Percentiles rank a stretch among this genome's conserved stretches.
These are phyloP conservation scores for Linum tenue DNA, from an alignment of 345 rosid species.

Conservation along the genomic window DNA sequence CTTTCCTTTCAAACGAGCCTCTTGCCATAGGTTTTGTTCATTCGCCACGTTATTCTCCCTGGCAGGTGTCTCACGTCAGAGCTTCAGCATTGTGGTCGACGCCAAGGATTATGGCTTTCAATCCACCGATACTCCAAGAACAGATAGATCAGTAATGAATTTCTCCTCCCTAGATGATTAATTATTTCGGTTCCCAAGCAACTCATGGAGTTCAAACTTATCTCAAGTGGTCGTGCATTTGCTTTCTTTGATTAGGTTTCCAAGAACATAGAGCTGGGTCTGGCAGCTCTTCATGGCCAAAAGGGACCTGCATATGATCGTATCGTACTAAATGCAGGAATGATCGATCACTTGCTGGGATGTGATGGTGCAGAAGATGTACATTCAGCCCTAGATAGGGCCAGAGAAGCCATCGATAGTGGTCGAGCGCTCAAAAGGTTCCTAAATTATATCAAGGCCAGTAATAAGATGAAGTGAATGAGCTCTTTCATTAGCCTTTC, in stretches of 20 bases:
- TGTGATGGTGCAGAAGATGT: slow-evolving; percentile 74
- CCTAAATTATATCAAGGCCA: slow-evolving; percentile 67
- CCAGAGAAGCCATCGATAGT: slow-evolving; percentile 85
- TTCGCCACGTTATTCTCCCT: background rate
- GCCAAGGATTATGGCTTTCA: slow-evolving; percentile 80
- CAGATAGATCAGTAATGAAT: slow-evolving; percentile 71
- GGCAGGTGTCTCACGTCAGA: slow-evolving; percentile 67
- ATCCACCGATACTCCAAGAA: slow-evolving; percentile 81
- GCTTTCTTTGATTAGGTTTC: slow-evolving; percentile 35
- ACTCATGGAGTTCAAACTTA: background rate
- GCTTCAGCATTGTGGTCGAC: slow-evolving; percentile 75
- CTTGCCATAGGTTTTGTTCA: background rate
- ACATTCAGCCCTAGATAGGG: slow-evolving; percentile 59
- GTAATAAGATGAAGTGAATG: slow-evolving; percentile 31
- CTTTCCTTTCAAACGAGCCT: background rate
- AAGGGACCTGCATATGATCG: slow-evolving; percentile 90
- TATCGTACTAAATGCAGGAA: slow-evolving; percentile 78
- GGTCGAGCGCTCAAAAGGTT: slow-evolving; percentile 72
- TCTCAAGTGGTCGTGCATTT: background rate
- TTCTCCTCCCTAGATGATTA: background rate
- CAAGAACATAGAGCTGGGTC: slow-evolving; percentile 80
- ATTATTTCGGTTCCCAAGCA: background rate
- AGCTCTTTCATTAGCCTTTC: background rate
- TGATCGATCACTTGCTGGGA: slow-evolving; percentile 83
- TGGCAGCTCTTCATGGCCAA: slow-evolving; percentile 66